A percentile compares a stretch with the other conserved stretches of the same genome.
Conservation (phyloP, 805 yeast genomes). For the Vanderwaltozyma verrucispora region DNA sequence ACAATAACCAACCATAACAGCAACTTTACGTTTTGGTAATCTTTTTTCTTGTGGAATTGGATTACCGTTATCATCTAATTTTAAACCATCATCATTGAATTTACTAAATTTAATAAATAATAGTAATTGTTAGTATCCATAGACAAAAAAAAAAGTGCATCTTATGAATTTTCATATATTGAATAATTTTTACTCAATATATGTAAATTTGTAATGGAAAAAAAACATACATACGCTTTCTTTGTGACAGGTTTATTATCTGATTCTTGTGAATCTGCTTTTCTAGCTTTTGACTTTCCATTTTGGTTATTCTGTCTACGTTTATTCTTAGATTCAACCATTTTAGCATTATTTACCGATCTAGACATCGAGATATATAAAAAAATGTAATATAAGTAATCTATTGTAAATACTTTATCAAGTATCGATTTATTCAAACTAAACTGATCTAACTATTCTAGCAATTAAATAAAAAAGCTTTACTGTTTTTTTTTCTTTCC, state of each 20-base stretch:
- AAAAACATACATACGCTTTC: constrained; percentile 20
- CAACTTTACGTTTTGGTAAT: constrained; percentile 85
- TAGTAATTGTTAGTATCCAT: neutral
- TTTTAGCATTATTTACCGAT: constrained; percentile 28
- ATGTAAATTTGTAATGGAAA: no score
- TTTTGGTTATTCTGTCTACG: constrained; percentile 30
- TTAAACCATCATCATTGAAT: constrained; percentile 8
- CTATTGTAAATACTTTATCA: no score
- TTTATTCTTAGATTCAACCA: constrained; percentile 32
- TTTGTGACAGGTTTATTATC: constrained; percentile 11
- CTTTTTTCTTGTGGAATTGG: constrained; percentile 48
- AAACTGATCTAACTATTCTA: no score
- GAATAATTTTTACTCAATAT: no score
- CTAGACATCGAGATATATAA: constrained; percentile 2
- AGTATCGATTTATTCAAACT: no score
- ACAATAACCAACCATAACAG: constrained; percentile 84
- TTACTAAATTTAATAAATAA: neutral
- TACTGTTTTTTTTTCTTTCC: no score
- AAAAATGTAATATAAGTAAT: no score
- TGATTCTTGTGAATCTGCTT: constrained; percentile 15
- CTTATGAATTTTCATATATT: no score
- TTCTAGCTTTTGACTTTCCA: constrained; percentile 27
- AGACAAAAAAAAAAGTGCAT: neutral
- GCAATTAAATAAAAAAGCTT: no score
- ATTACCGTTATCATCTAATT: constrained; percentile 49